Evolutionary conservation across 1,284 basidiomycete species (phyloP).

Genomic region (Cryptococcus sp.): DNA sequence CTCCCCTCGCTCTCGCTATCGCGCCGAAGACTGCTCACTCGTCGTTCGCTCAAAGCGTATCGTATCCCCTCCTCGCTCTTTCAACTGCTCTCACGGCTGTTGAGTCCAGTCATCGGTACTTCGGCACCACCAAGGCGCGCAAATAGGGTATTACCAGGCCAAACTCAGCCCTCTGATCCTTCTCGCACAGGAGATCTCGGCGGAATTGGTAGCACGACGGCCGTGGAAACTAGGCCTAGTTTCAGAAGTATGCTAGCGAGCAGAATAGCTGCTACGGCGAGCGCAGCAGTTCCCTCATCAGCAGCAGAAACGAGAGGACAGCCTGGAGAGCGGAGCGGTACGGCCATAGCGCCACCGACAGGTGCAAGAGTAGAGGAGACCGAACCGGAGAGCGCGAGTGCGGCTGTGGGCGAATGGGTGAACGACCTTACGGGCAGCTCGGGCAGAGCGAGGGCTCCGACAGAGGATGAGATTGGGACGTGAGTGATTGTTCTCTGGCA

Average conservation of each 20-base stretch:
- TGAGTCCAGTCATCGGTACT: constrained; percentile 65
- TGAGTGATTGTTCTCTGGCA: constrained; percentile 21
- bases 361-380: constrained; percentile 15
- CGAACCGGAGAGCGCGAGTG: constrained; percentile 47
- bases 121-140: constrained; percentile 61
- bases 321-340: not conserved
- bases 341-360: not conserved
- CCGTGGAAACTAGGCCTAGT: constrained; percentile 11
- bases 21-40: constrained; percentile 28
- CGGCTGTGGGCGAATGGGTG: constrained; percentile 76
- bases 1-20: constrained; percentile 38
- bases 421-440: constrained; percentile 71
- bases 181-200: not conserved
- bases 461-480: constrained; percentile 68
- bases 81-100: constrained; percentile 58
- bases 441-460: constrained; percentile 63
- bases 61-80: constrained; percentile 66
- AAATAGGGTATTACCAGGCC: constrained; percentile 64
- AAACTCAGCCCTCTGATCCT: constrained; percentile 25
- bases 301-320: not conserved
- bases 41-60: constrained; percentile 64
- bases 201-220: constrained; percentile 18
- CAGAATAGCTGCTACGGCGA: constrained; percentile 2
- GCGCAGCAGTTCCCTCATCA: not conserved
- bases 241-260: constrained; percentile 21